These are phyloP conservation scores for Pittosporum tobira DNA, from an alignment of 129 eudicot genomes.

Conservation along the genomic window DNA sequence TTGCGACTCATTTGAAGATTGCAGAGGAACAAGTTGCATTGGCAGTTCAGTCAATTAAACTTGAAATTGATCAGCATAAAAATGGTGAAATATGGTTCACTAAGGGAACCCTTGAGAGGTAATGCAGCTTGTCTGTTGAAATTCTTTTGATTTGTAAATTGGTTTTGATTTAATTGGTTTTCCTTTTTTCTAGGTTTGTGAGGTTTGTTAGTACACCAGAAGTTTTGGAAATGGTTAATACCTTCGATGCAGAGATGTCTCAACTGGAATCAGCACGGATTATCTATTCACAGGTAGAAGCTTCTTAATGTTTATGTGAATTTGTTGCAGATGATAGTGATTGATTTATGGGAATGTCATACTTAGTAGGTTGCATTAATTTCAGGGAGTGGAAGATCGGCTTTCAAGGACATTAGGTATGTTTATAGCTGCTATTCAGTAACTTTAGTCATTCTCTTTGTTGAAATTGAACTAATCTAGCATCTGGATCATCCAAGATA, in stretches of 20 bases:
- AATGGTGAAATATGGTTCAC: conserved; percentile 86
- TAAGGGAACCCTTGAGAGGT: conserved; percentile 99
- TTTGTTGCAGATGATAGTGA: conserved; percentile 1
- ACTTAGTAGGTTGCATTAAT: conserved; percentile 21
- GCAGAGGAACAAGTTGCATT: conserved; percentile 79
- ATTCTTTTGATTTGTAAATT: background rate
- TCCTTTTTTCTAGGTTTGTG: conserved; percentile 58
- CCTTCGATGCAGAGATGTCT: conserved; percentile 89
- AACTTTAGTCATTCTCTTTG: background rate
- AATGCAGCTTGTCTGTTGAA: background rate
- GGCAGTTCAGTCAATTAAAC: conserved; percentile 65
- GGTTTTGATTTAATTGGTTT: background rate
- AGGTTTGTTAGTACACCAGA: conserved; percentile 97
- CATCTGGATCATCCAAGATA: background rate
- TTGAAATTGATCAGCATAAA: conserved; percentile 53
- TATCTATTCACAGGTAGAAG: conserved; percentile 78
- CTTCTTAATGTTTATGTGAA: background rate
- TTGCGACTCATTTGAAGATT: conserved; percentile 70
- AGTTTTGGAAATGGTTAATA: conserved; percentile 76
- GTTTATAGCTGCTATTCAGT: background rate
- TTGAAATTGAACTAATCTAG: background rate
- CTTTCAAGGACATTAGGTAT: conserved; percentile 35
- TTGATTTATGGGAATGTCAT: conserved; percentile 2
- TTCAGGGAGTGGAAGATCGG: conserved; percentile 70
- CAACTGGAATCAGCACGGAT: conserved; percentile 93